Evolutionary conservation across 1,284 basidiomycete species (phyloP).

Genomic region (Neolentinus lepideus): DNA sequence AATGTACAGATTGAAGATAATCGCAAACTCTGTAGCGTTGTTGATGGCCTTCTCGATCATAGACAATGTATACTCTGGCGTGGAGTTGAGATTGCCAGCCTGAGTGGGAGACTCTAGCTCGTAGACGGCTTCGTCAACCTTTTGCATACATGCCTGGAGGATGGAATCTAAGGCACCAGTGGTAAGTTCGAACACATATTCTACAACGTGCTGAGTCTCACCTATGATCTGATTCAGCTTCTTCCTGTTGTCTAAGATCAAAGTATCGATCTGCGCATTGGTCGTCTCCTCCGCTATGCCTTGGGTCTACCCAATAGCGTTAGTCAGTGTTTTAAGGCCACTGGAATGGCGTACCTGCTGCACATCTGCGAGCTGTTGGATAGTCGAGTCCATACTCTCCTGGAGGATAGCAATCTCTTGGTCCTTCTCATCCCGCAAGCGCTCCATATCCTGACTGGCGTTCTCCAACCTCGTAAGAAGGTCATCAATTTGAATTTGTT

Average conservation of each 20-base stretch:
- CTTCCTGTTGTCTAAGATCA: constrained; percentile 96
- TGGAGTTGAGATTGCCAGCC: constrained; percentile 91
- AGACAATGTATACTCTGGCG: constrained; percentile 95
- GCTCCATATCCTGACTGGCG: constrained; percentile 70
- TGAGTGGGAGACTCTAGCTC: constrained; percentile 95
- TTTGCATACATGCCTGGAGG: constrained; percentile 92
- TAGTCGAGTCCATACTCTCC: constrained; percentile 92
- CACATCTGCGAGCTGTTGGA: constrained; percentile 84
- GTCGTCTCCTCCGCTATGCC: constrained; percentile 84
- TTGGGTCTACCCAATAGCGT: constrained; percentile 49
- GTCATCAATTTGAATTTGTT: constrained; percentile 94
- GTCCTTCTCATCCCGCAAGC: constrained; percentile 91
- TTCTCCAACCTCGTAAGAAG: constrained; percentile 76
- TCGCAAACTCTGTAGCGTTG: constrained; percentile 94
- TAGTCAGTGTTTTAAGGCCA: constrained; percentile 5
- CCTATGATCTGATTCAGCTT: constrained; percentile 98
- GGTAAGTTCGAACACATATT: constrained; percentile 3
- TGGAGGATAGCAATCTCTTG: constrained; percentile 94
- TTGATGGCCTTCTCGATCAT: constrained; percentile 97
- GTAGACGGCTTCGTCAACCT: constrained; percentile 96
- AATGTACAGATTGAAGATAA: constrained; percentile 89
- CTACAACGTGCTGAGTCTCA: constrained; percentile 22
- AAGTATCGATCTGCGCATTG: constrained; percentile 92
- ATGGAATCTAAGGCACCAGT: constrained; percentile 72
- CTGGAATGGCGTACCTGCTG: constrained; percentile 55